Evolutionary conservation across 2,329 filamentous ascomycete species (phyloP).

Genomic region (Dothidotthia symphoricarpi): DNA sequence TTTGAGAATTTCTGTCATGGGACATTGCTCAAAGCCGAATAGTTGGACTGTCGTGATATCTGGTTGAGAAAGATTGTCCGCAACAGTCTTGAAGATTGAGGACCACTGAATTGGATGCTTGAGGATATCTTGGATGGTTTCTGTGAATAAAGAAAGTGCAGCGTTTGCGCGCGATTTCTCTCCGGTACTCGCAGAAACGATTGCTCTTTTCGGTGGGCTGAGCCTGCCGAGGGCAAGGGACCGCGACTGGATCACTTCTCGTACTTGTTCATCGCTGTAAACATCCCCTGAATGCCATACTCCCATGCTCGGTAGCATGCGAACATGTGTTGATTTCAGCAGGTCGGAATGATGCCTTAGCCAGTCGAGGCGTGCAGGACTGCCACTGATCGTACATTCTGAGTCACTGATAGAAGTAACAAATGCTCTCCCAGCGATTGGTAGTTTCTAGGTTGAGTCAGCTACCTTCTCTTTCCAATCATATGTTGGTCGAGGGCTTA

Average conservation of each 20-base stretch:
- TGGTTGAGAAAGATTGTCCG: background rate
- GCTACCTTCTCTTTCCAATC: background rate
- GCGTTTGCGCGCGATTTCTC: background rate
- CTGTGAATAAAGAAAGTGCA: conserved; percentile 2
- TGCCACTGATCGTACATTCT: conserved; percentile 6
- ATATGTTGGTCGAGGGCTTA: background rate
- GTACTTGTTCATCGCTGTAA: conserved; percentile 2
- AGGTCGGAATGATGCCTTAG: conserved; percentile 3
- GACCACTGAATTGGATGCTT: conserved; percentile 3
- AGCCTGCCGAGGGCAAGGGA: background rate
- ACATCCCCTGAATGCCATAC: conserved; percentile 2
- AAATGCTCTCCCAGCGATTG: conserved; percentile 1
- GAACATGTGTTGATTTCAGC: background rate
- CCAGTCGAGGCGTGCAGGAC: conserved; percentile 6
- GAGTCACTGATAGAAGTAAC: conserved; percentile 2
- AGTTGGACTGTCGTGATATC: background rate
- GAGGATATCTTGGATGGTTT: conserved; percentile 3
- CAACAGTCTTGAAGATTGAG: background rate
- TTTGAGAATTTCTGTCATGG: conserved; percentile 1
- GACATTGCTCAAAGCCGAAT: conserved; percentile 1
- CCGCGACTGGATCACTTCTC: background rate
- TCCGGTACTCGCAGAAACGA: conserved; percentile 2
- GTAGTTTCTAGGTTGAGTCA: conserved; percentile 1
- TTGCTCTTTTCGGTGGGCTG: background rate
- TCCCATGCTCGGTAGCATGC: background rate